Conservation (phyloP, 2,329 filamentous ascomycete genomes). For the Dryadomyces sulphureus region DNA sequence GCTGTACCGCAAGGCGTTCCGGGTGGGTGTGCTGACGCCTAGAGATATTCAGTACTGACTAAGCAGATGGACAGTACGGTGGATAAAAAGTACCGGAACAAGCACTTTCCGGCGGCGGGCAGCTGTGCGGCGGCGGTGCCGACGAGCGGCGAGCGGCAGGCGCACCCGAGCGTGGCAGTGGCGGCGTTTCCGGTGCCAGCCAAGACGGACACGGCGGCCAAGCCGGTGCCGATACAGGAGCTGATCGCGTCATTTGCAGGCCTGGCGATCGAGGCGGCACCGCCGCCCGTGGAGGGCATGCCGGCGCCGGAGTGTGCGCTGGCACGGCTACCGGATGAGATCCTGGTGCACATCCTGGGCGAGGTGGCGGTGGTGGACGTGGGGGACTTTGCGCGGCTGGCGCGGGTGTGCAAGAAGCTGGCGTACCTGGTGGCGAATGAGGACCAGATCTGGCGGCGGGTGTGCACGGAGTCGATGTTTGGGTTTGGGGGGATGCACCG, state of each 20-base stretch:
- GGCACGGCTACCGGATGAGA: conserved; percentile 63
- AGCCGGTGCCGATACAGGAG: conserved; percentile 45
- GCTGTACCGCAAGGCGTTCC: conserved; percentile 81
- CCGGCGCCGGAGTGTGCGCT: conserved; percentile 69
- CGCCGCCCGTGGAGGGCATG: conserved; percentile 56
- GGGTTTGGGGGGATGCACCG: conserved; percentile 80
- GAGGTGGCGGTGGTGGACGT: conserved; percentile 62
- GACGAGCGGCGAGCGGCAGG: no score
- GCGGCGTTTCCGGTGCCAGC: conserved; percentile 3
- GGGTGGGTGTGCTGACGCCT: conserved; percentile 32
- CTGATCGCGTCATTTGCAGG: conserved; percentile 63
- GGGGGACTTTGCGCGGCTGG: conserved; percentile 58
- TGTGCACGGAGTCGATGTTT: conserved; percentile 55
- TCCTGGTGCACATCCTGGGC: conserved; percentile 63
- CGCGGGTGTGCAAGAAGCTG: conserved; percentile 73
- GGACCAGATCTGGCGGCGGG: conserved; percentile 69
- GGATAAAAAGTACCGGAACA: conserved; percentile 76
- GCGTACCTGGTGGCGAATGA: conserved; percentile 77
- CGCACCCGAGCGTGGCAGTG: conserved; percentile 23
- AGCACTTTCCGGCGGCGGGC: conserved; percentile 62
- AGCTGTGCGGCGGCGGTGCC: no score
- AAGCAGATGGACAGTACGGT: conserved; percentile 66
- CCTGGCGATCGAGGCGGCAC: conserved; percentile 51
- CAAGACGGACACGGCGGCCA: conserved; percentile 36
- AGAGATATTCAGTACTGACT: not conserved